A percentile compares a stretch with the other conserved stretches of the same genome.
Evolutionary conservation across 306 rosid species (phyloP).

Genomic region (Vigna angularis): DNA sequence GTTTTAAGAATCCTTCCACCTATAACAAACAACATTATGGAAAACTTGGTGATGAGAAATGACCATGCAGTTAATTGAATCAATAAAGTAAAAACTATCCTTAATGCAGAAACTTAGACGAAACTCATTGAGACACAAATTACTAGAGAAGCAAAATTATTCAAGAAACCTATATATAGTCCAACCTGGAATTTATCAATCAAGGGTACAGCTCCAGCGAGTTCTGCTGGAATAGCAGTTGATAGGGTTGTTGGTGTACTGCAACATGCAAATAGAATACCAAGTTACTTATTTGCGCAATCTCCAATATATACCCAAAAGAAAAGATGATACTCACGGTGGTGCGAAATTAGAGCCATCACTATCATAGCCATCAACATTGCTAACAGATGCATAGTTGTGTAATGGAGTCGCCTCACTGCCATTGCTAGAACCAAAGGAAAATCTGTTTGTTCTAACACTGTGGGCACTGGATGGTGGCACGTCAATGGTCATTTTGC

Average conservation of each 20-base stretch:
- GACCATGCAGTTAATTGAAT: constrained; percentile 8
- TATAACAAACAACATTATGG: constrained; percentile 40
- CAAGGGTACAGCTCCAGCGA: constrained; percentile 89
- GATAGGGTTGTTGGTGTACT: constrained; percentile 83
- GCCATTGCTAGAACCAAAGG: constrained; percentile 73
- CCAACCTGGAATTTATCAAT: constrained; percentile 84
- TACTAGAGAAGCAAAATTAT: background rate
- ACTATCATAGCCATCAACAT: constrained; percentile 78
- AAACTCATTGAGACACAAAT: constrained; percentile 20
- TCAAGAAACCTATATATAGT: constrained; percentile 1
- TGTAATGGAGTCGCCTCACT: constrained; percentile 61
- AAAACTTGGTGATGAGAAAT: constrained; percentile 12
- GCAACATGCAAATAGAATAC: constrained; percentile 34
- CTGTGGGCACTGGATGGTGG: constrained; percentile 67
- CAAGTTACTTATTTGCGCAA: background rate
- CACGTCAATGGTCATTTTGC: constrained; percentile 71
- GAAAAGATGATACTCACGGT: constrained; percentile 59
- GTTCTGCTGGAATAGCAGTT: constrained; percentile 80
- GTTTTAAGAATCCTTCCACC: constrained; percentile 92
- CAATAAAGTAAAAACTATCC: constrained; percentile 19
- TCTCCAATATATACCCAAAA: constrained; percentile 9
- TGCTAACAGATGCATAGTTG: constrained; percentile 51
- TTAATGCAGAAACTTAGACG: constrained; percentile 33
- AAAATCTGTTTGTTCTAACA: constrained; percentile 64
- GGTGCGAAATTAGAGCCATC: constrained; percentile 81